A percentile compares a stretch with the other conserved stretches of the same genome.
Evolutionary conservation across 2,329 filamentous ascomycete genomes (phyloP).

Genomic region (Chrysoporthe puriensis): DNA sequence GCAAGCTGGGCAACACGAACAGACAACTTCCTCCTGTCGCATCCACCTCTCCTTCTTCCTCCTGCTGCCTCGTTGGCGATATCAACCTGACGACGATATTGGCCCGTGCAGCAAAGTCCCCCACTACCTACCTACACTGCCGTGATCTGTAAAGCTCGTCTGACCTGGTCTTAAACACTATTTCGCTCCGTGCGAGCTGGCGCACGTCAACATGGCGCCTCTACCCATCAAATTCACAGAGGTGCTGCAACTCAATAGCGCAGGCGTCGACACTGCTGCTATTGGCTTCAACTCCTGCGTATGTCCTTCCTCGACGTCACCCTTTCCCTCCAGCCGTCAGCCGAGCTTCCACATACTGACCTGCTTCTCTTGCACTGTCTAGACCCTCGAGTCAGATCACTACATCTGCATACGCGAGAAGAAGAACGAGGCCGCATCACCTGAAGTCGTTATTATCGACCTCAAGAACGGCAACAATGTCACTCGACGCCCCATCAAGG

Average conservation of each 20-base stretch:
- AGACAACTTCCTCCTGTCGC: neutral
- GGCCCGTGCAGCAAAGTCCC: neutral
- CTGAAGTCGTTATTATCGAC: conserved; percentile 96
- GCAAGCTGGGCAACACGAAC: conserved; percentile 20
- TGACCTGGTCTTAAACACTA: conserved; percentile 14
- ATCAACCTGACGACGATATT: neutral
- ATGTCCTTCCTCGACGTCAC: conserved; percentile 44
- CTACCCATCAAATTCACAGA: conserved; percentile 47
- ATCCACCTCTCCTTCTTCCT: conserved; percentile 1
- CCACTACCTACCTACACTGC: neutral
- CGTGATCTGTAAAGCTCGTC: conserved; percentile 2
- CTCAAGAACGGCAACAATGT: conserved; percentile 98
- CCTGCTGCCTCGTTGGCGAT: neutral
- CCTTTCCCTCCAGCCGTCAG: conserved; percentile 4
- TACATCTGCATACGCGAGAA: conserved; percentile 97
- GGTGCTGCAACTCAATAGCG: conserved; percentile 45
- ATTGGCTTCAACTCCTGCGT: conserved; percentile 90
- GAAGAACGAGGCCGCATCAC: conserved; percentile 79
- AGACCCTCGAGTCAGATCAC: conserved; percentile 98
- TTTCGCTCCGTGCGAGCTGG: conserved; percentile 37
- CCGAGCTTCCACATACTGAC: conserved; percentile 24
- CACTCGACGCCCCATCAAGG: conserved; percentile 93
- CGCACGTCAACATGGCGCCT: conserved; percentile 42
- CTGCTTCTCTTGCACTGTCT: conserved; percentile 15
- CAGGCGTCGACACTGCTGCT: conserved; percentile 43